Evolutionary conservation across 768 basidiomycete species (phyloP).

Genomic region (Suillus bovinus): DNA sequence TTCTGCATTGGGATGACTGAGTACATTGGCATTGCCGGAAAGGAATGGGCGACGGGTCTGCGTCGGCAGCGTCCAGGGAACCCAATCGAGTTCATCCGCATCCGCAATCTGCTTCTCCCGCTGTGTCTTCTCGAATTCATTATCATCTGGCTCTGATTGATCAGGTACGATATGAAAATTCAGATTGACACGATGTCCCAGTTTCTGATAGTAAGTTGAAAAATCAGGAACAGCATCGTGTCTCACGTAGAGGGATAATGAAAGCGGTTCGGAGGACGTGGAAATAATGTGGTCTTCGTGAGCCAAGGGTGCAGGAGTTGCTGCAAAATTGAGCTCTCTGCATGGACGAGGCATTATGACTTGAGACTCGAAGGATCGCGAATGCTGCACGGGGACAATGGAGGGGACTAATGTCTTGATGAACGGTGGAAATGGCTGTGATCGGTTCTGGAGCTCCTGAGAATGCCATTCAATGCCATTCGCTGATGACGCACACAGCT

Average conservation of each 20-base stretch:
- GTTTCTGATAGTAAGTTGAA: constrained; percentile 3
- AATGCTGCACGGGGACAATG: not conserved
- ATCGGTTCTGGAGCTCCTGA: not conserved
- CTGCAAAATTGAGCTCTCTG: constrained; percentile 11
- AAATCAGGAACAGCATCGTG: not conserved
- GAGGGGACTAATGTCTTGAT: constrained; percentile 6
- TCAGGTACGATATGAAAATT: not conserved
- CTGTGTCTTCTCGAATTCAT: not conserved
- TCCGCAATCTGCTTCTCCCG: not conserved
- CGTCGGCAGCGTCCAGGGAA: constrained; percentile 11
- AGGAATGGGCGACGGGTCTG: too few relatives aligned
- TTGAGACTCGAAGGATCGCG: not conserved
- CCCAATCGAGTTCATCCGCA: constrained; percentile 11
- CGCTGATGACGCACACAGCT: not conserved
- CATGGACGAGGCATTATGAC: not conserved
- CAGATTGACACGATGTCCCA: not conserved
- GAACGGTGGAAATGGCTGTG: not conserved
- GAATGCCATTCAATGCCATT: not conserved
- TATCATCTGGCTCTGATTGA: constrained; percentile 19
- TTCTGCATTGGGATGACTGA: constrained; percentile 13
- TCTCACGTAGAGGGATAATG: not conserved
- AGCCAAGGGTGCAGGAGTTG: not conserved
- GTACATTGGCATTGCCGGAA: not conserved
- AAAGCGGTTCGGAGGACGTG: constrained; percentile 6
- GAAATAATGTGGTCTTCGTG: not conserved